Evolutionary conservation across 495 filamentous ascomycete genomes (phyloP).

Genomic region (Hyaloscypha hepaticicola): DNA sequence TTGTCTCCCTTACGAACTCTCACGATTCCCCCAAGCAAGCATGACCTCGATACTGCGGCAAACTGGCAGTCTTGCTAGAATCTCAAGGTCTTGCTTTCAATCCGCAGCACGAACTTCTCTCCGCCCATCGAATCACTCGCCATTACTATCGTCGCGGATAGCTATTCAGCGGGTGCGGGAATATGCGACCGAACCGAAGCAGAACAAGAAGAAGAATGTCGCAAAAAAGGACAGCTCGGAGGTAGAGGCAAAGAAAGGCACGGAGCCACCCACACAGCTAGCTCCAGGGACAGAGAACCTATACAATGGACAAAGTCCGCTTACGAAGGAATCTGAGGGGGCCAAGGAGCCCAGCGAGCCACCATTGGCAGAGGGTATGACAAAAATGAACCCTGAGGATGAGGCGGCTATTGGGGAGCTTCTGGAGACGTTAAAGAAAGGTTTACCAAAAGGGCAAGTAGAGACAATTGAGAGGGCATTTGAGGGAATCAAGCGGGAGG

Average conservation of each 20-base stretch:
- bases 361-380: constrained; percentile 30
- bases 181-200: constrained; percentile 57
- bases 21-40: constrained; percentile 23
- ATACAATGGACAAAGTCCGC: constrained; percentile 40
- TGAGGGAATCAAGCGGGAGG: constrained; percentile 48
- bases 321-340: constrained; percentile 35
- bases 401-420: constrained; percentile 43
- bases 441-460: constrained; percentile 44
- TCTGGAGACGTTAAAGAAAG: constrained; percentile 44
- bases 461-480: constrained; percentile 43
- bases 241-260: constrained; percentile 26
- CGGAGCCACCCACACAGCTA: constrained; percentile 37
- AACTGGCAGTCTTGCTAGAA: constrained; percentile 60
- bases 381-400: constrained; percentile 40
- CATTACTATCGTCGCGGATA: constrained; percentile 46
- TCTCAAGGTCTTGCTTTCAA: constrained; percentile 54
- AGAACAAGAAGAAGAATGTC: constrained; percentile 41
- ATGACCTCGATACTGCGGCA: constrained; percentile 49
- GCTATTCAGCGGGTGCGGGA: constrained; percentile 48
- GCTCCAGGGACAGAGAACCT: constrained; percentile 46
- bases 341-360: constrained; percentile 14
- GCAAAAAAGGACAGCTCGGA: constrained; percentile 32
- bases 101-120: constrained; percentile 43
- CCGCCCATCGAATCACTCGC: constrained; percentile 36
- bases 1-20: constrained; percentile 2